Conservation (phyloP, 148 eudicot genomes). For the Vaccinium darrowii region DNA sequence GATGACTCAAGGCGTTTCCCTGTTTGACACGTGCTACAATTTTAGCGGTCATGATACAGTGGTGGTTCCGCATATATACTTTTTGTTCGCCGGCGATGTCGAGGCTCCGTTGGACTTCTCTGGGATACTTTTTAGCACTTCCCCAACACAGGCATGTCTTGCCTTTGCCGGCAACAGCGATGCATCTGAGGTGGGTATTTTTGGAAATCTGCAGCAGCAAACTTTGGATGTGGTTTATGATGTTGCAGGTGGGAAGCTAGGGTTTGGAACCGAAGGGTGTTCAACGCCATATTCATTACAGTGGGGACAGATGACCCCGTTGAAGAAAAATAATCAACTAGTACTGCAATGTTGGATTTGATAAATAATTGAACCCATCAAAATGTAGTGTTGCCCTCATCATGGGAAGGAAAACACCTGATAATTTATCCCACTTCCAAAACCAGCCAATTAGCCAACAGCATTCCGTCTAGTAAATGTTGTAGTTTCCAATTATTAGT, state of each 20-base stretch:
- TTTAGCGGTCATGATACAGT: constrained; percentile 35
- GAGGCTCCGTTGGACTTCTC: constrained; percentile 25
- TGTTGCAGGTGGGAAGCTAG: constrained; percentile 67
- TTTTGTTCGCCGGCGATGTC: constrained; percentile 42
- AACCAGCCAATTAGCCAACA: no score
- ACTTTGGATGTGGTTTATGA: constrained; percentile 67
- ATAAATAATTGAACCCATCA: no score
- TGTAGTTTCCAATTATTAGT: no score
- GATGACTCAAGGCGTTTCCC: constrained; percentile 34
- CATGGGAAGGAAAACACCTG: no score
- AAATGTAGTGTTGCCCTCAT: no score
- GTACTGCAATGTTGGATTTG: no score
- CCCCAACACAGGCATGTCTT: constrained; percentile 42
- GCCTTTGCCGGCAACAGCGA: constrained; percentile 65
- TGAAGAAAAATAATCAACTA: no score
- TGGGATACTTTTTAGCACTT: constrained; percentile 40
- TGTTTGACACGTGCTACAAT: constrained; percentile 72
- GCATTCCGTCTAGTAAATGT: no score
- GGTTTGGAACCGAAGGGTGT: constrained; percentile 63
- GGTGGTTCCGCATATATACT: constrained; percentile 40
- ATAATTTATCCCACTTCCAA: no score
- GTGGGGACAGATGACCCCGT: no score
- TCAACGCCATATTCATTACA: background rate
- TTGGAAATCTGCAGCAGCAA: constrained; percentile 70
- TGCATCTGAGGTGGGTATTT: constrained; percentile 33